A percentile compares a stretch with the other conserved stretches of the same genome.
Evolutionary conservation across 2,329 filamentous ascomycete species (phyloP).

Genomic region (Macrophomina tecta): DNA sequence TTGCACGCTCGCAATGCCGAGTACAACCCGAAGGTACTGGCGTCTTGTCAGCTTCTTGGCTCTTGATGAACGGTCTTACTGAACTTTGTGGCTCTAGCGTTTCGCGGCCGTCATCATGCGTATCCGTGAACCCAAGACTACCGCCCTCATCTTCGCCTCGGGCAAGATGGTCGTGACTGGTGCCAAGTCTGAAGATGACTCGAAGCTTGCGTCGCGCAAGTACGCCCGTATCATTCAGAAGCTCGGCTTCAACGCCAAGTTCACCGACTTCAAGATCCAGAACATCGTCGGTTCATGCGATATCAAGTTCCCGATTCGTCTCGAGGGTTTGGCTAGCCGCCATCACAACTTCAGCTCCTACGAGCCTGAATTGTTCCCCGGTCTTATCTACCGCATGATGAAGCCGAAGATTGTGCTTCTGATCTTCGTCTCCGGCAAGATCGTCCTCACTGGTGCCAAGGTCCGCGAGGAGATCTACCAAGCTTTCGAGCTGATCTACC

Average conservation of each 20-base stretch:
- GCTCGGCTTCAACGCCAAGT: slow-evolving; percentile 98
- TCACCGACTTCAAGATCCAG: slow-evolving; percentile 99
- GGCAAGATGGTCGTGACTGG: slow-evolving; percentile 99
- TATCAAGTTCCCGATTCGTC: slow-evolving; percentile 98
- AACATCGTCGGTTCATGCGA: slow-evolving; percentile 99
- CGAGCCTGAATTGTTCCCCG: slow-evolving; percentile 97
- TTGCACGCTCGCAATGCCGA: slow-evolving; percentile 97
- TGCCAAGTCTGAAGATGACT: slow-evolving; percentile 97
- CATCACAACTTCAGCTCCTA: slow-evolving; percentile 99
- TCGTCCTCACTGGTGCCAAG: slow-evolving; percentile 96
- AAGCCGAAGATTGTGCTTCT: slow-evolving; percentile 98
- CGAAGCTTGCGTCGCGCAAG: slow-evolving; percentile 94
- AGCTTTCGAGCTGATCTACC: slow-evolving; percentile 73
- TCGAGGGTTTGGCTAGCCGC: slow-evolving; percentile 92
- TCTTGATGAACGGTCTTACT: slow-evolving; percentile 41
- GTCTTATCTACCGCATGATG: slow-evolving; percentile 99
- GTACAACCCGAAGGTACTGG: slow-evolving; percentile 93
- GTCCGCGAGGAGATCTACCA: slow-evolving; percentile 87
- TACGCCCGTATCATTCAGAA: slow-evolving; percentile 99
- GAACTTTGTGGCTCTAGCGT: slow-evolving; percentile 66
- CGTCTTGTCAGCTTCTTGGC: slow-evolving; percentile 40
- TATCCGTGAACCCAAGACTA: slow-evolving; percentile 98
- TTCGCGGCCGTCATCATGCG: slow-evolving; percentile 99
- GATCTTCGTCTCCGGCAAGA: slow-evolving; percentile 98
- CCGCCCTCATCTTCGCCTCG: slow-evolving; percentile 94